Base-by-base conservation (phyloP, 2,329 filamentous ascomycete genomes). In the Paraconiothyrium sp. region DNA sequence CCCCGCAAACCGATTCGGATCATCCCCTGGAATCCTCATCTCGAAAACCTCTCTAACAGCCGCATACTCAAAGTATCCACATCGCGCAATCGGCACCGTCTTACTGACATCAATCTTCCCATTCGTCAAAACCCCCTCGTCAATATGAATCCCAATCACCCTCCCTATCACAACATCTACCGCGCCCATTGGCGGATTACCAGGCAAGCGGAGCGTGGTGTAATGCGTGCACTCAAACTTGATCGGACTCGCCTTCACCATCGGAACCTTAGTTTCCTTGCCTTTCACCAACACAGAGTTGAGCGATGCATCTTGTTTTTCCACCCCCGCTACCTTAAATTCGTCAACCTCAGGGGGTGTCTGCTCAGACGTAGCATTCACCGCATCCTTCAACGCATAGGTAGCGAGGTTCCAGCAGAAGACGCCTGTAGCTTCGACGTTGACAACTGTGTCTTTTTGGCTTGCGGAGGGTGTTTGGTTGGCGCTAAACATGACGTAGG, bases 321-420 rank as follows among this genome's bases (percentile, higher is more conserved):
- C 80, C 13, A 89, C 67, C 0, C 80, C 79, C 0, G 83, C 84
- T 7, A 71, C 74, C 43, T 76, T 77, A 63, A 89, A 89, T 69
- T 89, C 86, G 68, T 89, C 86, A 6, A 85, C 78, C 0, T 80
- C 82, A 10, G 73, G 77, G 0, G 77, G 74, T 3, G 86, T 73
- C 60, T 83, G 83, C 65, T 88, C 82, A 0, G 85, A 84, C 0
- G 83, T 83, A 22, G 80, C 77, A 66, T 88, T 89, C 44, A 89
- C 85, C 0, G 82, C 81, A 22, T 88, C 80, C 4, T 85, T 83
- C 10, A 89, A 74, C 1, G 81, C 80, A 69, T 79, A 89, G 0
- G 86, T 89, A 0, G 86, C 85, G 6, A 89, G 77, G 68, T 86
- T 87, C 86, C 86, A 89, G 67, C 82, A 83, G 69, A 89, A 89